Evolutionary conservation across 2,329 filamentous ascomycete genomes (phyloP).

Genomic region (Trichoderma sp.): DNA sequence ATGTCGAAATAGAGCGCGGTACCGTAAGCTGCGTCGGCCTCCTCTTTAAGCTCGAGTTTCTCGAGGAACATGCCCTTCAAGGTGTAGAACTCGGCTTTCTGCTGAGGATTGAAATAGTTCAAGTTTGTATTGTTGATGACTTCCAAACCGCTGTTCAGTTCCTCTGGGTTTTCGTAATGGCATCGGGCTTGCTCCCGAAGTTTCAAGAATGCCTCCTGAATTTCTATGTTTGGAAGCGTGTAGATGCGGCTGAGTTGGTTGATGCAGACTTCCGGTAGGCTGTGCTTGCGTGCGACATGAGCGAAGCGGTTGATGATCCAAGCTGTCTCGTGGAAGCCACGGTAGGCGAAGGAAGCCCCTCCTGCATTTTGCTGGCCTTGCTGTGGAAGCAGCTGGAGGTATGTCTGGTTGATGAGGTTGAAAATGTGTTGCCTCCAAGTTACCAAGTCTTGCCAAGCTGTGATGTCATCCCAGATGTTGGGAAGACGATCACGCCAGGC

Average conservation of each 20-base stretch:
- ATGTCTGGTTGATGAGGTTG: slow-evolving; percentile 91
- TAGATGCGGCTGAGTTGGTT: slow-evolving; percentile 97
- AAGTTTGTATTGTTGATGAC: slow-evolving; percentile 99
- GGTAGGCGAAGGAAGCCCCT: slow-evolving; percentile 84
- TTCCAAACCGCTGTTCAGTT: slow-evolving; percentile 88
- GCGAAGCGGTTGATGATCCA: slow-evolving; percentile 99
- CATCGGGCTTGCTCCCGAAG: slow-evolving; percentile 98
- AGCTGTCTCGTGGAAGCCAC: slow-evolving; percentile 96
- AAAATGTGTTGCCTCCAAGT: slow-evolving; percentile 99
- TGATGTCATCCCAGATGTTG: slow-evolving; percentile 99
- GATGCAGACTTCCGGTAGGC: slow-evolving; percentile 94
- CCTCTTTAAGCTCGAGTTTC: slow-evolving; percentile 84
- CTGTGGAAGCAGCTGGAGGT: slow-evolving; percentile 78
- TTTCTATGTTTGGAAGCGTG: slow-evolving; percentile 97
- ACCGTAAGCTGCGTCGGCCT: slow-evolving; percentile 91
- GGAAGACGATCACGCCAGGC: slow-evolving; percentile 95
- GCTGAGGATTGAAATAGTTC: slow-evolving; percentile 92
- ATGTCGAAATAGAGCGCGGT: slow-evolving; percentile 96
- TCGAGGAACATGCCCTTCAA: slow-evolving; percentile 99
- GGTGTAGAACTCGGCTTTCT: slow-evolving; percentile 99
- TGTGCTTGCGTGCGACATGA: slow-evolving; percentile 95
- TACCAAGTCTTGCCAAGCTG: slow-evolving; percentile 98
- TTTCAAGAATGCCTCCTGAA: slow-evolving; percentile 98
- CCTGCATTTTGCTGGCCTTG: slow-evolving; percentile 74
- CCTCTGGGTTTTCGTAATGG: slow-evolving; percentile 92